phyloP scores from a whole-genome alignment of 495 filamentous ascomycete species.

The Tuber borchii region DNA sequence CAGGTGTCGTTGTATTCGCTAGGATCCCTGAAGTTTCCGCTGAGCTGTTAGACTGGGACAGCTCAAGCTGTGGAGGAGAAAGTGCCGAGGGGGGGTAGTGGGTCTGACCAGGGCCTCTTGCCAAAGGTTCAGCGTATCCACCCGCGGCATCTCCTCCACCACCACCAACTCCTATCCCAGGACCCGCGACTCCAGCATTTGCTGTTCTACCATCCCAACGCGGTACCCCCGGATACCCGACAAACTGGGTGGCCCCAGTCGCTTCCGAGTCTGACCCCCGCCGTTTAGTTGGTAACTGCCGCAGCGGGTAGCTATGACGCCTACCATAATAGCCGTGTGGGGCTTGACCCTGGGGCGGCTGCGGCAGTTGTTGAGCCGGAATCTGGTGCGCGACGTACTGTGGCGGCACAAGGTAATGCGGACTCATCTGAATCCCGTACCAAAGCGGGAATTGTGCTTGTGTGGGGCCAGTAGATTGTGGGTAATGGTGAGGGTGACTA shows the following conservation, averaged over 20 bases:
- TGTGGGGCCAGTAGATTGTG: slow-evolving; percentile 22
- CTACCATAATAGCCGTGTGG: slow-evolving; percentile 14
- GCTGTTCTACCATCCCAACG: slow-evolving; percentile 22
- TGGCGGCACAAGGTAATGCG: slow-evolving; percentile 20
- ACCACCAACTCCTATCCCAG: not conserved
- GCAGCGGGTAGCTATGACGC: slow-evolving; percentile 28
- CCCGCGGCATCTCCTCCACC: not conserved
- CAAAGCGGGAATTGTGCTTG: slow-evolving; percentile 29
- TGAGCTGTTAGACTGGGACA: slow-evolving; percentile 30
- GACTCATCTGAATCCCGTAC: slow-evolving; percentile 21
- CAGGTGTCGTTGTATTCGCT: slow-evolving; percentile 26
- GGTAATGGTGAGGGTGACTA: slow-evolving; percentile 21
- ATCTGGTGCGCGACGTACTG: slow-evolving; percentile 13
- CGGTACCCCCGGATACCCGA: slow-evolving; percentile 17
- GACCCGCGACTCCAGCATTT: slow-evolving; percentile 11
- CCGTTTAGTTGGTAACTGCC: slow-evolving; percentile 24
- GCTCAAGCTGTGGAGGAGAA: slow-evolving; percentile 21
- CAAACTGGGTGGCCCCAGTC: slow-evolving; percentile 5
- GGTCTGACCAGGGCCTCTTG: slow-evolving; percentile 24
- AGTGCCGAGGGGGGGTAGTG: slow-evolving; percentile 10
- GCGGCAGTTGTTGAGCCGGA: slow-evolving; percentile 18
- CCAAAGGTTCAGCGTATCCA: slow-evolving; percentile 12
- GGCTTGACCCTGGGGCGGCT: slow-evolving; percentile 12
- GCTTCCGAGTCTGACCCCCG: slow-evolving; percentile 19
- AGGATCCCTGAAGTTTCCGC: slow-evolving; percentile 18